Evolutionary conservation across 495 filamentous ascomycete species (phyloP), one percentile per base, ranked within the genome.

Genomic region (Podospora didyma): DNA sequence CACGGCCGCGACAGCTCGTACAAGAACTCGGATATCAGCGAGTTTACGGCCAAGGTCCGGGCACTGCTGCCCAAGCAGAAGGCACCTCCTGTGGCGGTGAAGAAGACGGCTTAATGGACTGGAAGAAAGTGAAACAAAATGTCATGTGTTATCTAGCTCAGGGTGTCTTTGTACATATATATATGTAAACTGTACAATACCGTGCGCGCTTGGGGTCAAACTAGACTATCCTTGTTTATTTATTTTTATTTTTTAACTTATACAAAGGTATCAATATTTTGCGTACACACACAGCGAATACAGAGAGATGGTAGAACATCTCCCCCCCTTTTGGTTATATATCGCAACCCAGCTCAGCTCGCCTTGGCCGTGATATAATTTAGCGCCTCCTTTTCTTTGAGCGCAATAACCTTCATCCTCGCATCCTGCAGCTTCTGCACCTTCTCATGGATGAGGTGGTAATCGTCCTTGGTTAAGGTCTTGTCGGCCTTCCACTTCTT

Each of bases 341-440:
- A 57, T 50, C 42, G 62, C 23, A 46, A 59, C 35, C 53, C 41
- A 41, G 3, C 39, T 34, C 46, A 46, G 1, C 49, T 46, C n/a
- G 50, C 54, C 58, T 58, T 66, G 12, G 60, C 21, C 53, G 65
- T 57, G 2, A 65, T 57, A 14, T 22, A 23, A 72, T 83, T 86
- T 68, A 81, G 79, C 11, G 80, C 79, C 24, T 75, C 75, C 60
- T 93, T 89, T 66, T 90, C 87, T 31, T 82, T 70, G 55, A 77
- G 79, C 70, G 86, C 86, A 16, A 92, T 82, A 57, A 84, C 85
- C 56, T 75, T 80, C 62, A 83, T 79, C 49, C 81, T 79, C 65
- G 85, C 85, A 57, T 92, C 86, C 37, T 88, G 83, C 54, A 89
- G 61, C 73, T 89, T 90, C 63, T 91, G 86, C 80, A 91, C 82